Conservation (phyloP, 2,329 filamentous ascomycete species). For the Beauveria sp. region DNA sequence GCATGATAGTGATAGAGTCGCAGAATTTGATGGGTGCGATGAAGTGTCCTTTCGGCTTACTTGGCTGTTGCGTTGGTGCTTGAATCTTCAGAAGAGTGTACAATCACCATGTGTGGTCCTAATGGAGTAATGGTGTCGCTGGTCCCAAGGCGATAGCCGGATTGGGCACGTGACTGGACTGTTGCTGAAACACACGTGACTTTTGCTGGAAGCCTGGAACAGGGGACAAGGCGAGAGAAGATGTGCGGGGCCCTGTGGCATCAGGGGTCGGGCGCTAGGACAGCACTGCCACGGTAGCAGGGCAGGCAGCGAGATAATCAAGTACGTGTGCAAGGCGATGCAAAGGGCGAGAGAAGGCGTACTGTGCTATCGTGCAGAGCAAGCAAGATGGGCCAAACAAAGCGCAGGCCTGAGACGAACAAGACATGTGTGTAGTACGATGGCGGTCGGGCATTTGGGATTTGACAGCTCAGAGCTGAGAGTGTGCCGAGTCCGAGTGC, state of each 20-base stretch:
- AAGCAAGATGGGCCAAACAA: neutral
- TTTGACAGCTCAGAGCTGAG: no score
- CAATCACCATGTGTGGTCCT: neutral
- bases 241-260: neutral
- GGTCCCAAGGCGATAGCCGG: neutral
- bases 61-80: neutral
- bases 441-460: no score
- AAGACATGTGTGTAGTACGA: neutral
- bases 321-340: neutral
- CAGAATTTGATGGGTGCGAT: neutral
- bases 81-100: neutral
- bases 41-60: neutral
- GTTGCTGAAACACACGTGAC: neutral
- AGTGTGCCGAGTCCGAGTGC: no score
- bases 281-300: conserved; percentile 1
- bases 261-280: neutral
- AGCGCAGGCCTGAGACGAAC: neutral
- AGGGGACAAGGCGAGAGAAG: neutral
- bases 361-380: neutral
- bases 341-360: neutral
- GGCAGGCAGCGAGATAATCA: neutral
- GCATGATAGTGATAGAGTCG: neutral
- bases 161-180: neutral
- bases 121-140: neutral
- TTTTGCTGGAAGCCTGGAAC: neutral